Conservation (phyloP, 2,329 filamentous ascomycete genomes). For the Penicillium sp. region DNA sequence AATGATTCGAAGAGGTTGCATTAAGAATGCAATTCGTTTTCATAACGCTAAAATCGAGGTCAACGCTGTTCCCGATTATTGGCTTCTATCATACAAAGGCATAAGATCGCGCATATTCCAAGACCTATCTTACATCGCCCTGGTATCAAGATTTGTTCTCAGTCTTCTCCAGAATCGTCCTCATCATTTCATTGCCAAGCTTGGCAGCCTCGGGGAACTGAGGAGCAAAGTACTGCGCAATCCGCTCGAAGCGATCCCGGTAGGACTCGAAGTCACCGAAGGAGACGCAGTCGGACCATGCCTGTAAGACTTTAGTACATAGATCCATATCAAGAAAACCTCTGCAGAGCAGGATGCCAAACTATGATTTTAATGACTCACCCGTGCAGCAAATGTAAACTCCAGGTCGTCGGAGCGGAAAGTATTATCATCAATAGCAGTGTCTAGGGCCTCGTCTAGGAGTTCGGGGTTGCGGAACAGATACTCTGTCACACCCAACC, state of each 20-base stretch:
- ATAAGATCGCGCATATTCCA: conserved; percentile 2
- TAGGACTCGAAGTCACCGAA: conserved; percentile 93
- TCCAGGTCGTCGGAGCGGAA: conserved; percentile 96
- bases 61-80: no score
- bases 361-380: conserved; percentile 38
- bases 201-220: conserved; percentile 84
- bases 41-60: not conserved
- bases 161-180: conserved; percentile 85
- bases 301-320: conserved; percentile 47
- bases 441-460: conserved; percentile 81
- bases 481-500: conserved; percentile 96
- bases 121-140: conserved; percentile 9
- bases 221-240: conserved; percentile 88
- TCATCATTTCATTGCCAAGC: conserved; percentile 96
- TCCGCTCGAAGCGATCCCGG: conserved; percentile 85
- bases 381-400: conserved; percentile 91
- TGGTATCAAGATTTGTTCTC: conserved; percentile 24
- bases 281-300: conserved; percentile 92
- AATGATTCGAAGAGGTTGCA: not conserved
- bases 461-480: conserved; percentile 82
- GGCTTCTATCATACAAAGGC: not conserved
- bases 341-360: not conserved
- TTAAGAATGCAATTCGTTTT: not conserved
- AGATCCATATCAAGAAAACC: not conserved
- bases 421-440: conserved; percentile 83